phyloP scores from a whole-genome alignment of 345 rosid species.

The Eucalyptus sp. region DNA sequence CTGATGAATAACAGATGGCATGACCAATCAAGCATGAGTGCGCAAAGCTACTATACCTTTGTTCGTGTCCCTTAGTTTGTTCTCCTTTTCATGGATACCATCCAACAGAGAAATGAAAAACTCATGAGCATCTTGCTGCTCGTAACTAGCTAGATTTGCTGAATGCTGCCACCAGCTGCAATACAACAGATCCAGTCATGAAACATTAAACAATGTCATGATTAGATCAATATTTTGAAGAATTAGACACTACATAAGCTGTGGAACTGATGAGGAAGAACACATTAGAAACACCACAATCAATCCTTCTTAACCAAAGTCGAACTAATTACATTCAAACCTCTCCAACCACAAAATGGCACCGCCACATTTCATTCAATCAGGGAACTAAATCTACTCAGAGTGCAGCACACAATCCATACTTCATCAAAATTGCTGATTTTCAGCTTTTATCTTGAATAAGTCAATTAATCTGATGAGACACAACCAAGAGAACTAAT shows the following conservation, averaged over 20 bases:
- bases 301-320: background rate
- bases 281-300: background rate
- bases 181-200: conserved; percentile 3
- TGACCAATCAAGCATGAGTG: background rate
- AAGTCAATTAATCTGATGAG: background rate
- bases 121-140: conserved; percentile 95
- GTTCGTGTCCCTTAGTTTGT: conserved; percentile 26
- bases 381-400: background rate
- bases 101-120: conserved; percentile 84
- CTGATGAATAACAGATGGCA: background rate
- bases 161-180: conserved; percentile 98
- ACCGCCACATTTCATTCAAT: background rate
- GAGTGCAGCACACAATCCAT: background rate
- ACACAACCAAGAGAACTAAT: background rate
- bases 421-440: background rate
- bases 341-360: background rate
- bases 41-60: conserved; percentile 27
- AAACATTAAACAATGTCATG: background rate
- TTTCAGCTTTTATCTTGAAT: background rate
- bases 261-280: background rate
- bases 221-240: background rate
- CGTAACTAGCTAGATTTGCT: conserved; percentile 65
- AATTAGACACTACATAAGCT: background rate
- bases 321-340: background rate
- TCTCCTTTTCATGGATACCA: conserved; percentile 78